These are phyloP conservation scores for Anacardium occidentale DNA, from an alignment of 345 rosid genomes.

Conservation along the genomic window DNA sequence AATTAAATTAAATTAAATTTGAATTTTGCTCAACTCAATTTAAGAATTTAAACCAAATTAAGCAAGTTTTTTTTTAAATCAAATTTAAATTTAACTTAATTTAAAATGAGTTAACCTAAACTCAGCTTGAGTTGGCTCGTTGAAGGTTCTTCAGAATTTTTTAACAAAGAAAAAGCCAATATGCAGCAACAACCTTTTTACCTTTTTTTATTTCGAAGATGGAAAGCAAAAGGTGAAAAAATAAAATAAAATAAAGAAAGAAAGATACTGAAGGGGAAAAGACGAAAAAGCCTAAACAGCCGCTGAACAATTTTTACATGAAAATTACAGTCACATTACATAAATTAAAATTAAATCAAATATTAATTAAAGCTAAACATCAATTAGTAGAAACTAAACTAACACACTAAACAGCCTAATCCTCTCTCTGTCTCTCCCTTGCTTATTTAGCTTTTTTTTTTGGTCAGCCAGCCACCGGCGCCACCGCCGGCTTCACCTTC, in stretches of 20 bases:
- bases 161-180: not conserved
- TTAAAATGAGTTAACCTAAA: too few species aligned
- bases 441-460: not conserved
- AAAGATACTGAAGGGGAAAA: not conserved
- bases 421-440: not conserved
- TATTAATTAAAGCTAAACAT: slow-evolving; percentile 14
- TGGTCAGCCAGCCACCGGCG: slow-evolving; percentile 59
- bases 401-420: slow-evolving; percentile 18
- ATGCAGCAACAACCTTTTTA: not conserved
- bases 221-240: not conserved
- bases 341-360: slow-evolving; percentile 7
- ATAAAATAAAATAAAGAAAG: not conserved
- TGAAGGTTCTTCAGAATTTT: not conserved
- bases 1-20: too few species aligned
- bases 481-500: slow-evolving; percentile 70
- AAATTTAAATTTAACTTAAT: too few species aligned
- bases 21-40: too few species aligned
- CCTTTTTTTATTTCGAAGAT: not conserved
- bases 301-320: slow-evolving; percentile 42
- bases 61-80: too few species aligned
- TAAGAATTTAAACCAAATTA: too few species aligned
- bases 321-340: slow-evolving; percentile 36
- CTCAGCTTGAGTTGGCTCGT: too few species aligned
- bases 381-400: slow-evolving; percentile 31
- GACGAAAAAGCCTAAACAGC: slow-evolving; percentile 27